Evolutionary conservation across 805 yeast genomes (phyloP).

Genomic region (Candida methanosorbosa): DNA sequence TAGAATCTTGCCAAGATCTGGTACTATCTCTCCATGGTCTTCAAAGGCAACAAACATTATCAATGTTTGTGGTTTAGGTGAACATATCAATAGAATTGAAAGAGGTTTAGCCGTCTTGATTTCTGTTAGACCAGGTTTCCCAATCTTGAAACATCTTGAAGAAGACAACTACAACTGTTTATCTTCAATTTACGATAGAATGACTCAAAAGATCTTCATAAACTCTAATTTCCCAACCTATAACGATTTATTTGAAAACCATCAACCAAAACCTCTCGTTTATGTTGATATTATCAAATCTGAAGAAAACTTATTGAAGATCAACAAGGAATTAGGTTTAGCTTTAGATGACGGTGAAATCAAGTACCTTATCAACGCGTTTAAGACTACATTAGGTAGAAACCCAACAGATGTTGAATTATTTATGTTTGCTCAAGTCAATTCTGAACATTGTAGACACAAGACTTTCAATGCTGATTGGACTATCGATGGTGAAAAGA

Average conservation of each 20-base stretch:
- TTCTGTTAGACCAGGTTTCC: constrained; percentile 63
- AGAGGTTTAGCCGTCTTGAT: constrained; percentile 78
- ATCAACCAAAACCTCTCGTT: constrained; percentile 75
- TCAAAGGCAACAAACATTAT: constrained; percentile 96
- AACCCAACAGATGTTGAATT: constrained; percentile 97
- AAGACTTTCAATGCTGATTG: constrained; percentile 98
- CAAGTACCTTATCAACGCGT: constrained; percentile 76
- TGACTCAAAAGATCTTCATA: constrained; percentile 74
- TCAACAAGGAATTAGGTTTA: constrained; percentile 78
- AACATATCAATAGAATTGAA: constrained; percentile 74
- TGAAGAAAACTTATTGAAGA: constrained; percentile 54
- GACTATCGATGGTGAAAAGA: constrained; percentile 81
- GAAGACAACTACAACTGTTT: constrained; percentile 45
- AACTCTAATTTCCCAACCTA: constrained; percentile 50
- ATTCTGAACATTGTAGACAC: constrained; percentile 98
- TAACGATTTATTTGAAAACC: constrained; percentile 69
- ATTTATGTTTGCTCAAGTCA: constrained; percentile 99
- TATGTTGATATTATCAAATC: constrained; percentile 54
- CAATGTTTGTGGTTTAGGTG: constrained; percentile 74
- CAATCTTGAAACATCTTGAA: constrained; percentile 45
- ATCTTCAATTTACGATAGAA: constrained; percentile 78
- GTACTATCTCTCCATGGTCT: constrained; percentile 98
- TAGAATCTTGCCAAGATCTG: constrained; percentile 82
- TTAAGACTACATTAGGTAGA: constrained; percentile 65
- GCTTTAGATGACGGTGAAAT: constrained; percentile 96